Base-by-base conservation (phyloP, 148 eudicot species). In the Amaranthus cruentus region DNA sequence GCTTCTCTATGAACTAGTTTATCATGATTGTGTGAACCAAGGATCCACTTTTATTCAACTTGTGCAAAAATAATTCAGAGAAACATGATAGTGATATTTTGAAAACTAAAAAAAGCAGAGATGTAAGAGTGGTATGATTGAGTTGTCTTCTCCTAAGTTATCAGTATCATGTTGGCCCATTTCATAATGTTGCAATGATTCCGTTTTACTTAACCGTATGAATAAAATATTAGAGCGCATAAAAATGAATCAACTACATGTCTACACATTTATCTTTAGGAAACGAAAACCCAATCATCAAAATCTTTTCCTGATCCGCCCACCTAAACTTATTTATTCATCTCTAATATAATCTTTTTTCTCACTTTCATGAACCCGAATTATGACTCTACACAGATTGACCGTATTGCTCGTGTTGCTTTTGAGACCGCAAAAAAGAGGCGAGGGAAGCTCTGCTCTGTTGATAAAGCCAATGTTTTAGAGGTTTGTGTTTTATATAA, bases 381-480 rank as follows among this genome's bases (percentile, higher is more conserved):
- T 46, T 69, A 3, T 73, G 53, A 14, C 49, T 65, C 81, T 47
- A 43, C 80, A 95, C 80, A 95, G 98, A 87, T 95, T 82, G 98
- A 91, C 64, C 97, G 98, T 62, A 91, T 95, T 81, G 98, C 96
- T 84, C 98, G 87, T 47, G 84, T 95, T 75, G 98, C 97, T 73
- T 91, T 95, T 78, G 97, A 95, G 84, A 88, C 89, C 75, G 98
- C 98, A 75, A 84, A 91, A 69, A 92, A 91, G 82, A 90, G 97
- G 68, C 86, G 81, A 66, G 87, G 96, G 68, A 91, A 90, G 83
- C 97, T 95, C 66, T 95, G 98, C 83, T 95, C 97, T 65, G 98
- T 95, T 81, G 98, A 95, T 77, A 95, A 95, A 85, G 98, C 98
- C 73, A 95, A 95, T 81, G 98, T 95, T 60, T 83, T 95, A 78